Base-by-base conservation (phyloP, 2,329 filamentous ascomycete species). In the Dothiorella sarmentorum region DNA sequence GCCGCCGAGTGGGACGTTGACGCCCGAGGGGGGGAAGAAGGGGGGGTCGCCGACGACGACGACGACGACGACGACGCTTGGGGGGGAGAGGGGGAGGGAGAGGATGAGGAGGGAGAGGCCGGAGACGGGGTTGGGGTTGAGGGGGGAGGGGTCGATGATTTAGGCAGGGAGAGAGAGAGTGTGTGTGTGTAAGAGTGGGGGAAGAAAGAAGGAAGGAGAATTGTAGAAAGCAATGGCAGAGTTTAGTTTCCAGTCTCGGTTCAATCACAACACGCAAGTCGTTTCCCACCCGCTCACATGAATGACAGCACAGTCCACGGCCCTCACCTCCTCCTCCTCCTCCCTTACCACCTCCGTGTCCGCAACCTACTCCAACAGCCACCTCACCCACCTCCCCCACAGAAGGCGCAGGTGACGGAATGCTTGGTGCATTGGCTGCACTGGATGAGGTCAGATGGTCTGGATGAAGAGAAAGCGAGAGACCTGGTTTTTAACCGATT, bases 351-450 rank as follows among this genome's bases (percentile, higher is more conserved):
- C 9, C 22, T 29, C 20, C 24, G 5, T 2, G 45, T 31, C 29
- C 24, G 47, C 56, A 17, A 61, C 17, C 49, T 61, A 56, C 42
- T 59, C 55, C 24, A 56, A 6, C 22, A 56, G 60, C 60, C 56
- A 59, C 24, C 58, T 38, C 27, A 61, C 27, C 60, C 60, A 61
- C 31, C 47, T 37, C n/a, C 22, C 33, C 29, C n/a, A 3, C 26
- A 17, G 27, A 43, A 71, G 56, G 69, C 67, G 62, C 68, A 71
- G 7, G 37, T 18, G 3, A 64, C 61, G 18, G 61, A 63, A 60
- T 70, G 68, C 52, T 68, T 70, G 15, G 67, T 65, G 43, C 69
- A 71, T 31, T 67, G 68, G 17, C 65, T 63, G 59, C 69, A 71
- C 18, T 60, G 62, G 2, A n/a, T n/a, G n/a, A n/a, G n/a, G n/a